These are phyloP conservation scores for Paraphaeosphaeria sporulosa DNA, from an alignment of 2,329 filamentous ascomycete genomes.

Conservation along the genomic window DNA sequence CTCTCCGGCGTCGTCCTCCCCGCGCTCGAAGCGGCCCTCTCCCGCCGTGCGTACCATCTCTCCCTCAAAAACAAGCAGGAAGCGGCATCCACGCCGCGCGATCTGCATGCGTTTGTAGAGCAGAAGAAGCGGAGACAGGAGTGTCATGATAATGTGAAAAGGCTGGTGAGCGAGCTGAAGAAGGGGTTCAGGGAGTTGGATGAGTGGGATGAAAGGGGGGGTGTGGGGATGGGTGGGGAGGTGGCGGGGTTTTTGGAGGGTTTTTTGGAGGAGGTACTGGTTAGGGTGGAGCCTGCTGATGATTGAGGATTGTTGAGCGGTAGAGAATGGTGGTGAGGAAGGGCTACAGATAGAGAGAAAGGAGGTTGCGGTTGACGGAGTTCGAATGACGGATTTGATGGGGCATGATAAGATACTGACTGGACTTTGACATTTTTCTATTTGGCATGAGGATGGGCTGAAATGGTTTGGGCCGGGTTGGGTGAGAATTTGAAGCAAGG, in stretches of 20 bases:
- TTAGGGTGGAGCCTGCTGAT: conserved; percentile 87
- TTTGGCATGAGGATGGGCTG: not conserved
- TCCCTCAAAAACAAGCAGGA: conserved; percentile 55
- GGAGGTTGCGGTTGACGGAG: not conserved
- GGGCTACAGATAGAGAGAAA: not conserved
- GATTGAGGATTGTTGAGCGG: conserved; percentile 54
- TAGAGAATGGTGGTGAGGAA: too few species aligned
- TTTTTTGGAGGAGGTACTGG: conserved; percentile 90
- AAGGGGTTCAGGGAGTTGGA: conserved; percentile 91
- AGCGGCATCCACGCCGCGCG: conserved; percentile 59
- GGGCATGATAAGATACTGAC: not conserved
- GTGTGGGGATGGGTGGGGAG: conserved; percentile 92
- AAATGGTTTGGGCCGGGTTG: not conserved
- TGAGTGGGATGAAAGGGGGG: conserved; percentile 81
- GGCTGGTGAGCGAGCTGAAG: conserved; percentile 82
- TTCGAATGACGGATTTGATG: not conserved
- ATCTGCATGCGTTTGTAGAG: conserved; percentile 61
- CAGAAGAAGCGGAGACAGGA: conserved; percentile 55
- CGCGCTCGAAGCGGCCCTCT: conserved; percentile 88
- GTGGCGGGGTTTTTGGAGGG: conserved; percentile 90
- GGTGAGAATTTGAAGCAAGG: not conserved
- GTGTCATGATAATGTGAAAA: conserved; percentile 82
- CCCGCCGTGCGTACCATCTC: conserved; percentile 71
- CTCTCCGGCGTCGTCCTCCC: conserved; percentile 92
- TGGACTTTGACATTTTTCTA: too few species aligned